A percentile compares a stretch with the other conserved stretches of the same genome.
Conservation (phyloP, 768 basidiomycete genomes). For the Solioccasus polychromus region DNA sequence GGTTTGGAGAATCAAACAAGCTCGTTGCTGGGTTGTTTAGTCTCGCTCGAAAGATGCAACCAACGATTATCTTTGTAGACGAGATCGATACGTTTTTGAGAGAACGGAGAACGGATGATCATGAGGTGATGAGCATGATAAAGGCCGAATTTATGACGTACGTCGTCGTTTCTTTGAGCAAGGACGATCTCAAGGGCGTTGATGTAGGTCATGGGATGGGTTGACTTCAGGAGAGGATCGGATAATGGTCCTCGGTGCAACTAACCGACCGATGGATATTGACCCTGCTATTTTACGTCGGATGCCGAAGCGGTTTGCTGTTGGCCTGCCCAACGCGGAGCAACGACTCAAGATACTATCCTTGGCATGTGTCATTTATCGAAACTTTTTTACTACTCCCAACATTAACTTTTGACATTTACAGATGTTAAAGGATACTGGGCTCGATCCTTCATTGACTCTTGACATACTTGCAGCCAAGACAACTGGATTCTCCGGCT, state of each 20-base stretch:
- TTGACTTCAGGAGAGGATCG: slow-evolving; percentile 76
- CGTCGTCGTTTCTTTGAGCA: slow-evolving; percentile 29
- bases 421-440: slow-evolving; percentile 84
- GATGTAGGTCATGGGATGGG: slow-evolving; percentile 87
- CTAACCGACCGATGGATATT: slow-evolving; percentile 92
- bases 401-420: background rate
- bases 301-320: slow-evolving; percentile 96
- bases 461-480: slow-evolving; percentile 60
- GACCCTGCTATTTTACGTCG: slow-evolving; percentile 84
- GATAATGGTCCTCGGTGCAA: slow-evolving; percentile 91
- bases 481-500: slow-evolving; percentile 80
- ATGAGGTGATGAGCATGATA: slow-evolving; percentile 99
- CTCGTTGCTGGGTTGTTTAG: slow-evolving; percentile 93
- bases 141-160: slow-evolving; percentile 95
- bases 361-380: slow-evolving; percentile 50
- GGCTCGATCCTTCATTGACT: slow-evolving; percentile 59
- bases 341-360: slow-evolving; percentile 84
- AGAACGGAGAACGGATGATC: slow-evolving; percentile 83
- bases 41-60: slow-evolving; percentile 89
- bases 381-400: background rate
- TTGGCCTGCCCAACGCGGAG: slow-evolving; percentile 71
- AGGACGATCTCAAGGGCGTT: background rate
- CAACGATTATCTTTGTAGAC: slow-evolving; percentile 97
- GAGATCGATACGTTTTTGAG: slow-evolving; percentile 96
- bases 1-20: slow-evolving; percentile 92